Evolutionary conservation across 345 rosid genomes (phyloP).

Genomic region (Draba incana): DNA sequence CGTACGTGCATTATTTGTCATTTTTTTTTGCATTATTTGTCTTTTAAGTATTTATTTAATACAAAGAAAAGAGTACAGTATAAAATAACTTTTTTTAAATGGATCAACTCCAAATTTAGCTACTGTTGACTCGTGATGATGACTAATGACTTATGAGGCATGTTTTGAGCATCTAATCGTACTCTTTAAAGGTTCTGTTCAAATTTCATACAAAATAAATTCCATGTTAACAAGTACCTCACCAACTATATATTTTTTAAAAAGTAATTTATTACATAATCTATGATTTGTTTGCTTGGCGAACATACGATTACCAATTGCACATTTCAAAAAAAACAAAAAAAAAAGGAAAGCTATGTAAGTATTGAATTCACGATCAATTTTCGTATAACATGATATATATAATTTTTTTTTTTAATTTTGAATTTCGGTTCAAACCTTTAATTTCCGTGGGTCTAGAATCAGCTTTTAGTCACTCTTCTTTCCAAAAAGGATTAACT

Average conservation of each 20-base stretch:
- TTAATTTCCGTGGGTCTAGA: too few species aligned
- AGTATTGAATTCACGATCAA: too few species aligned
- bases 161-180: constrained; percentile 8
- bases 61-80: not conserved
- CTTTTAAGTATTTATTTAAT: constrained; percentile 14
- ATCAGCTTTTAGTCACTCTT: too few species aligned
- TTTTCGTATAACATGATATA: too few species aligned
- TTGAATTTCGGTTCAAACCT: too few species aligned
- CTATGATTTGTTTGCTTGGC: too few species aligned
- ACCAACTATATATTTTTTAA: not conserved
- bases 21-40: constrained; percentile 36
- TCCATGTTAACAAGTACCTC: not conserved
- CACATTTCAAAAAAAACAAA: too few species aligned
- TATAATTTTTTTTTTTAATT: too few species aligned
- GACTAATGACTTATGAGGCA: constrained; percentile 8
- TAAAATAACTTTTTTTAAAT: not conserved
- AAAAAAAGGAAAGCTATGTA: too few species aligned
- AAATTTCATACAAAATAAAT: not conserved
- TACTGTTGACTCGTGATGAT: constrained; percentile 15
- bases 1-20: constrained; percentile 41
- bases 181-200: not conserved
- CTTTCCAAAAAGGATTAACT: too few species aligned
- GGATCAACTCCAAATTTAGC: constrained; percentile 17
- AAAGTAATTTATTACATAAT: too few species aligned
- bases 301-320: too few species aligned